These are phyloP conservation scores for Colletotrichum aenigma DNA, from an alignment of 2,329 filamentous ascomycete genomes.

Conservation along the genomic window DNA sequence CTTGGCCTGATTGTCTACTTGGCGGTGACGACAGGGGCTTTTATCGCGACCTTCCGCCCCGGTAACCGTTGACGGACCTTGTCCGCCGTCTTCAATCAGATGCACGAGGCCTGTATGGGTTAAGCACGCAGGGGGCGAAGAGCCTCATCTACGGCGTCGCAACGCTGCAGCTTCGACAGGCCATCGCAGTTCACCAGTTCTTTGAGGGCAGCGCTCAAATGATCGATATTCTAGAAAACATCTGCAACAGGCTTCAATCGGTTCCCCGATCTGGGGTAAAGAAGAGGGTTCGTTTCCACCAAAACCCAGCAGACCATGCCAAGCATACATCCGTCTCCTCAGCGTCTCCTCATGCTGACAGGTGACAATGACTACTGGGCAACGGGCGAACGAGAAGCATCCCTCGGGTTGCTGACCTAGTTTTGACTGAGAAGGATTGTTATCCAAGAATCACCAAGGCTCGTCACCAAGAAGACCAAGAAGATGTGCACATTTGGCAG, in stretches of 20 bases:
- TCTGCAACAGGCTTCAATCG: neutral
- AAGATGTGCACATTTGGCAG: neutral
- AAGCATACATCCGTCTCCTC: neutral
- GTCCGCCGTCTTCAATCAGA: neutral
- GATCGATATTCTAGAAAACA: neutral
- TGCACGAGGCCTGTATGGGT: neutral
- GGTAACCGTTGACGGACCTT: no score
- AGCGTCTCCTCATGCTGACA: neutral
- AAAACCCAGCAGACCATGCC: no score
- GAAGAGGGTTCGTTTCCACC: neutral
- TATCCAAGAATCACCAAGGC: conserved; percentile 7
- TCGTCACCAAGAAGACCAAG: neutral
- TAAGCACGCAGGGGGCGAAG: neutral
- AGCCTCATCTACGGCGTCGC: neutral
- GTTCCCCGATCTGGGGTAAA: neutral
- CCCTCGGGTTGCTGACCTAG: neutral
- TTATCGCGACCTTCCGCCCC: neutral
- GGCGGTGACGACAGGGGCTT: conserved; percentile 8
- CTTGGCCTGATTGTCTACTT: conserved; percentile 9
- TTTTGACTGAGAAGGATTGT: neutral
- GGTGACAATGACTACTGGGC: neutral
- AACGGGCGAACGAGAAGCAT: neutral
- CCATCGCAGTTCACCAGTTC: neutral
- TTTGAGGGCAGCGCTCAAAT: neutral
- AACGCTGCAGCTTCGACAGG: neutral